phyloP scores from a whole-genome alignment of 2,329 filamentous ascomycete genomes.

The Albophoma yamanashiensis region DNA sequence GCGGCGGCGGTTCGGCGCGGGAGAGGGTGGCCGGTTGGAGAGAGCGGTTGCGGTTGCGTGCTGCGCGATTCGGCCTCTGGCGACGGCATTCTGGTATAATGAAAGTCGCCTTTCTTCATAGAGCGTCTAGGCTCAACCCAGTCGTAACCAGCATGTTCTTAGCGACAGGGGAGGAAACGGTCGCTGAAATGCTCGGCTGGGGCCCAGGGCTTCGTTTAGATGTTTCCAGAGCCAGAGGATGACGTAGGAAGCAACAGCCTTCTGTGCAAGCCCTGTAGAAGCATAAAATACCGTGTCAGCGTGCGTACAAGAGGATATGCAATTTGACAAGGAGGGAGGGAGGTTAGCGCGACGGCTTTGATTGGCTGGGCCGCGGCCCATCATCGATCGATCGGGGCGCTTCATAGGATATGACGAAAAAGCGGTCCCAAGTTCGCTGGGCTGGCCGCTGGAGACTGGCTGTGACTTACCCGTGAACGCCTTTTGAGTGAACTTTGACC shows the following conservation, averaged over 20 bases:
- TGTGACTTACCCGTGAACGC: background rate
- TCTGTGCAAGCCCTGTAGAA: background rate
- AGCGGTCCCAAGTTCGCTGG: background rate
- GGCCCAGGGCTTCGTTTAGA: background rate
- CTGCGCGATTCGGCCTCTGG: conserved; percentile 10
- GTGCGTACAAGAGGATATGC: background rate
- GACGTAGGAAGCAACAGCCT: background rate
- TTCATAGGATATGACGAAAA: background rate
- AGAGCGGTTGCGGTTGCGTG: conserved; percentile 13
- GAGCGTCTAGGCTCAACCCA: background rate
- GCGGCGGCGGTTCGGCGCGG: conserved; percentile 32
- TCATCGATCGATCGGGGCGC: background rate
- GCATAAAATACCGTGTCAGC: background rate
- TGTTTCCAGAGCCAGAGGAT: background rate
- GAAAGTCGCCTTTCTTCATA: background rate
- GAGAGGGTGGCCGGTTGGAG: conserved; percentile 26
- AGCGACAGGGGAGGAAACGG: background rate
- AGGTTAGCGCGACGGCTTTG: too few species aligned
- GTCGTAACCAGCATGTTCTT: background rate
- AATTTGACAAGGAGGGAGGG: background rate
- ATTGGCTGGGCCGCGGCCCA: background rate
- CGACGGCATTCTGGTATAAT: conserved; percentile 19
- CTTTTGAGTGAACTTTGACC: background rate
- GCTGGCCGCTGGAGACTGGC: background rate
- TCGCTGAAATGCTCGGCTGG: background rate